phyloP scores from a whole-genome alignment of 768 basidiomycete species.

The Leccinum boreale region DNA sequence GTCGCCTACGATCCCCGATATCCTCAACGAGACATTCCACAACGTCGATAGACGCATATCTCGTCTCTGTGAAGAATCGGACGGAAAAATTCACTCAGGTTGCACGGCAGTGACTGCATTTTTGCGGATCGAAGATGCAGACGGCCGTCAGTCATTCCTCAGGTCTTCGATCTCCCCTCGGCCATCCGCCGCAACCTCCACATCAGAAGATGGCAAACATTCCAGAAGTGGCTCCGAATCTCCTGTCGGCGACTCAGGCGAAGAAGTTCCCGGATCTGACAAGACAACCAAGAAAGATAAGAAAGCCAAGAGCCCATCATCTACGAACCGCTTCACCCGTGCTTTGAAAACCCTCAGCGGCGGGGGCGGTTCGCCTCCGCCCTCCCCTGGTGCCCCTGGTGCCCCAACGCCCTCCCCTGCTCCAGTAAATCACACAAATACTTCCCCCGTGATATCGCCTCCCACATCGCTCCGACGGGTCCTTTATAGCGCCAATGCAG shows the following conservation, averaged over 20 bases:
- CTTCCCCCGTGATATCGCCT: conserved; percentile 37
- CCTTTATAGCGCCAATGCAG: conserved; percentile 94
- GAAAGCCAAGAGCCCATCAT: conserved; percentile 38
- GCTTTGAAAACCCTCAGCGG: conserved; percentile 52
- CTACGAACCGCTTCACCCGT: conserved; percentile 51
- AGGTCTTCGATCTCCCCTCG: conserved; percentile 25
- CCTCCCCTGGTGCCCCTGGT: conserved; percentile 9
- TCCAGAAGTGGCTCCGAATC: conserved; percentile 38
- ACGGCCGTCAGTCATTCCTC: conserved; percentile 71
- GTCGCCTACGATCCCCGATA: conserved; percentile 67
- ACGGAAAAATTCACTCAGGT: conserved; percentile 92
- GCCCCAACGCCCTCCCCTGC: conserved; percentile 3
- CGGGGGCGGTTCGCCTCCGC: conserved; percentile 18
- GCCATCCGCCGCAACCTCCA: conserved; percentile 32
- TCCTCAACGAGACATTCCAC: conserved; percentile 93
- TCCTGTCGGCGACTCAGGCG: conserved; percentile 44
- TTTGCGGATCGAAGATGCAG: conserved; percentile 82
- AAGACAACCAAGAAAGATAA: conserved; percentile 40
- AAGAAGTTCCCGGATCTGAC: conserved; percentile 28
- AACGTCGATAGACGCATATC: conserved; percentile 84
- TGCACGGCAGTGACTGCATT: conserved; percentile 97
- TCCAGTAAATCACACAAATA: conserved; percentile 31
- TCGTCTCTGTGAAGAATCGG: conserved; percentile 78
- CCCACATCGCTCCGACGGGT: conserved; percentile 62
- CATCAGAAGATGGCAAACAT: conserved; percentile 29